These are phyloP conservation scores for Xylariomycetidae sp. DNA, from an alignment of 2,329 filamentous ascomycete species.

Conservation along the genomic window DNA sequence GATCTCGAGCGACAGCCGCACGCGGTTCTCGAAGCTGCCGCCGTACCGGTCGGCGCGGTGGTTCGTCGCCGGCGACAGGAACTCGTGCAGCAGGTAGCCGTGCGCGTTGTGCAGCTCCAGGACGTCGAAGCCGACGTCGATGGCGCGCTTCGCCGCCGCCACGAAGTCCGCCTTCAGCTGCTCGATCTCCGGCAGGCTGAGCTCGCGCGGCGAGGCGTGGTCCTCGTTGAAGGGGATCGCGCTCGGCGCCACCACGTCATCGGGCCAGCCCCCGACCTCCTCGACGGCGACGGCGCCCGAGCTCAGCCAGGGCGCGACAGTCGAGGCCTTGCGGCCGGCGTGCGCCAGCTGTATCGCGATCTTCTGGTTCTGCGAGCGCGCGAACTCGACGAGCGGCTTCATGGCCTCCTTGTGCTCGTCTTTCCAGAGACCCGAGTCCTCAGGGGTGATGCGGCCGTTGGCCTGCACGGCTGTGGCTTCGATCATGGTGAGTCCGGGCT, in stretches of 20 bases:
- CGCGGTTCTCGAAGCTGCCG: slow-evolving; percentile 68
- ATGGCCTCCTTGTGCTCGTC: slow-evolving; percentile 60
- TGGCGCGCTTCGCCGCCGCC: slow-evolving; percentile 29
- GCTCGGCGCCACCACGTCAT: slow-evolving; percentile 44
- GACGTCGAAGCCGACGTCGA: slow-evolving; percentile 54
- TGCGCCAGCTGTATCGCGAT: slow-evolving; percentile 69
- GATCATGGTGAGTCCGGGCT: slow-evolving; percentile 57
- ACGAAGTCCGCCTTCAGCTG: slow-evolving; percentile 31
- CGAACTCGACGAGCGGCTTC: slow-evolving; percentile 33
- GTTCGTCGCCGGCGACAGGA: slow-evolving; percentile 68
- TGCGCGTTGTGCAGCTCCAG: slow-evolving; percentile 75
- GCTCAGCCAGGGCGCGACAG: slow-evolving; percentile 30
- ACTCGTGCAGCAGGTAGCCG: slow-evolving; percentile 69
- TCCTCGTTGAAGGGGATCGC: slow-evolving; percentile 54
- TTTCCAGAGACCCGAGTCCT: slow-evolving; percentile 65
- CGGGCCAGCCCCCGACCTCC: slow-evolving; percentile 33
- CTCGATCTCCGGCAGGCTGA: slow-evolving; percentile 41
- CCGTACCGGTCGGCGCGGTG: slow-evolving; percentile 64
- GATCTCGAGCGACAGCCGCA: slow-evolving; percentile 62
- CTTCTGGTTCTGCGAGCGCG: slow-evolving; percentile 52
- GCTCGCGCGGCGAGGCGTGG: slow-evolving; percentile 52
- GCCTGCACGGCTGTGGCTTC: slow-evolving; percentile 66
- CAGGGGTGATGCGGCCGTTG: slow-evolving; percentile 68
- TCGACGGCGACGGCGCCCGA: slow-evolving; percentile 18
- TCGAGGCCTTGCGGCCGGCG: slow-evolving; percentile 46